These are phyloP conservation scores for Wickerhamiella cacticola DNA, from an alignment of 805 yeast species.

Conservation along the genomic window DNA sequence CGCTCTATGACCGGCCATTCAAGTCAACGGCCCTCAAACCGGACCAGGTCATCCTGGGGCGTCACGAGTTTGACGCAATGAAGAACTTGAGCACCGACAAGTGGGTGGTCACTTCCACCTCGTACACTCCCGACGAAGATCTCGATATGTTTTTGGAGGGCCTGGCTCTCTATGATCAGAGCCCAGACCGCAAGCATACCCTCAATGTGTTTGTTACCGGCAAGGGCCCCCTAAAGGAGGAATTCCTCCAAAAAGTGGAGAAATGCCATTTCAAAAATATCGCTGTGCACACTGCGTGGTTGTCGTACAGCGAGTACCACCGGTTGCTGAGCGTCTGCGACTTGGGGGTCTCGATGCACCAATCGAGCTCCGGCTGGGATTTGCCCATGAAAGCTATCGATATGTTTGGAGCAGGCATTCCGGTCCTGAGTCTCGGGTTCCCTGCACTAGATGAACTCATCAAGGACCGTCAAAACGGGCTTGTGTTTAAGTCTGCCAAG, in stretches of 20 bases:
- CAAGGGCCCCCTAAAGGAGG: slow-evolving; percentile 69
- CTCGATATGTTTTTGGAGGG: slow-evolving; percentile 58
- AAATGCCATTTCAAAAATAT: slow-evolving; percentile 37
- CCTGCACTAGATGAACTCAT: slow-evolving; percentile 73
- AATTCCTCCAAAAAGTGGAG: slow-evolving; percentile 40
- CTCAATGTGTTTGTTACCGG: slow-evolving; percentile 82
- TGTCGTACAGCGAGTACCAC: slow-evolving; percentile 69
- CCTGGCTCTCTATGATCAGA: slow-evolving; percentile 43
- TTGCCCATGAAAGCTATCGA: slow-evolving; percentile 96
- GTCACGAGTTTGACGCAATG: slow-evolving; percentile 25
- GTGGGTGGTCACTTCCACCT: slow-evolving; percentile 75
- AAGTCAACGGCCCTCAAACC: slow-evolving; percentile 47
- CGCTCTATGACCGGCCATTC: slow-evolving; percentile 75
- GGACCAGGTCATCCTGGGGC: slow-evolving; percentile 23
- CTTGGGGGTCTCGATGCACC: slow-evolving; percentile 78
- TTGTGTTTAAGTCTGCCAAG: slow-evolving; percentile 35
- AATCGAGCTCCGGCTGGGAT: slow-evolving; percentile 86
- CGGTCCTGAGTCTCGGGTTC: slow-evolving; percentile 69
- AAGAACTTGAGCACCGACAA: slow-evolving; percentile 43
- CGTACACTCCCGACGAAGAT: slow-evolving; percentile 95
- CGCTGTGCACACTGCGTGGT: slow-evolving; percentile 58
- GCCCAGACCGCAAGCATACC: slow-evolving; percentile 31
- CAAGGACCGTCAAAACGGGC: slow-evolving; percentile 55
- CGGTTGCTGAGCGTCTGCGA: slow-evolving; percentile 63
- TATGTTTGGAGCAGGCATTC: slow-evolving; percentile 91